Evolutionary conservation across 176 grass and related monocot species (phyloP), one percentile per base, ranked within the genome.

Genomic region (Musa troglodytarum): DNA sequence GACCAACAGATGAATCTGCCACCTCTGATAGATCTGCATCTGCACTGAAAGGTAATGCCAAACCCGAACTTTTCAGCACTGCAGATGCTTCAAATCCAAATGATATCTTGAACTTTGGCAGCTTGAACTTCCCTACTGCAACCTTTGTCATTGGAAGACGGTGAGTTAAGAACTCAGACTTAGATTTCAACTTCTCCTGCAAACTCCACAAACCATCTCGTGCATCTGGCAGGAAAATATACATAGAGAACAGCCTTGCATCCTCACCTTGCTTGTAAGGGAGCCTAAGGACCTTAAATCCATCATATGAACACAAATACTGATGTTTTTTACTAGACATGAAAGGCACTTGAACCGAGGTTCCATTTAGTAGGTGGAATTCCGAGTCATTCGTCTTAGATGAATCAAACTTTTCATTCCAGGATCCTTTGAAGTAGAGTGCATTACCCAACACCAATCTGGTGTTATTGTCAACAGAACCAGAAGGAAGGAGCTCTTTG

Each of bases 91-190:
- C 86, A 53, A 96, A 89, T 34, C 84, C 87, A 68, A 83, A 89
- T 19, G 73, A 79, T 87, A 96, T 89, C 67, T 96, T 96, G 63
- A 96, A 96, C 67, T 89, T 96, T 25, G 92, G 87, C 15, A 92
- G 24, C 67, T 85, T 92, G 85, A 96, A 92, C 9, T 89, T 72
- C 11, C 75, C 62, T 9, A 92, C 82, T 23, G 72, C 16, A 75
- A 89, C 80, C 78, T 85, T 87, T 14, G 22, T 68, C 11, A 1
- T 66, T 69, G 92, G 87, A 61, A 83, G 82, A 43, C 78, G 85
- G 9, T 63, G 83, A 21, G 81, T 81, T 15, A 96, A 77, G 78
- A 96, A 89, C 63, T 86, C 82, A 22, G 85, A 72, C 23, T 87
- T 77, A 52, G 80, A 79, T 62, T 79, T 83, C 78, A 92, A 53